A percentile compares a stretch with the other conserved stretches of the same genome.
Evolutionary conservation across 2,329 filamentous ascomycete genomes (phyloP).

Genomic region (Beauveria asiatica): DNA sequence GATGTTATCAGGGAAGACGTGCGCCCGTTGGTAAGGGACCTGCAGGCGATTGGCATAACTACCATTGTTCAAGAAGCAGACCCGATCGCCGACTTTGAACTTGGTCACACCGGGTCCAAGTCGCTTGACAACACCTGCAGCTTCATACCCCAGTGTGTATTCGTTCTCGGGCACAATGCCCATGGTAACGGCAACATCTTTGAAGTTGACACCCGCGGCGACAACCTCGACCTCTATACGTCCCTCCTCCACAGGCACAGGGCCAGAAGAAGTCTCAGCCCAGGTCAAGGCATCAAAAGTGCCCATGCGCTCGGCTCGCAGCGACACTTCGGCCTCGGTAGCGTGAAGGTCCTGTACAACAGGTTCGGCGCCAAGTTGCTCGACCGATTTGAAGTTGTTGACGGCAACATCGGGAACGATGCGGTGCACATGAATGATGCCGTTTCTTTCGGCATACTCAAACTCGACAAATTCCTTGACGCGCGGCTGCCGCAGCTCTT

Average conservation of each 20-base stretch:
- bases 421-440: constrained; percentile 16
- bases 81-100: constrained; percentile 14
- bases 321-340: neutral
- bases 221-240: constrained; percentile 13
- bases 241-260: neutral
- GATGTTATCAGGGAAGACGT: constrained; percentile 26
- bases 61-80: constrained; percentile 12
- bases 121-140: constrained; percentile 15
- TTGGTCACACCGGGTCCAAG: constrained; percentile 2
- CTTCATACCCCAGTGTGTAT: constrained; percentile 15
- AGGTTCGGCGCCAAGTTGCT: neutral
- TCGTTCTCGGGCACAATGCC: constrained; percentile 11
- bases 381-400: neutral
- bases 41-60: neutral
- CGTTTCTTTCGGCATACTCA: constrained; percentile 21
- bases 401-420: constrained; percentile 16
- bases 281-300: neutral
- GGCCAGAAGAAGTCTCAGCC: constrained; percentile 15
- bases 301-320: constrained; percentile 1
- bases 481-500: constrained; percentile 15
- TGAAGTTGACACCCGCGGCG: constrained; percentile 9
- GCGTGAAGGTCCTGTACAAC: neutral
- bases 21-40: neutral
- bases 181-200: constrained; percentile 16
- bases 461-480: constrained; percentile 16